Percentiles rank a stretch among this genome's conserved stretches.
These are phyloP conservation scores for Cytospora schulzeri DNA, from an alignment of 2,329 filamentous ascomycete genomes.

Conservation along the genomic window DNA sequence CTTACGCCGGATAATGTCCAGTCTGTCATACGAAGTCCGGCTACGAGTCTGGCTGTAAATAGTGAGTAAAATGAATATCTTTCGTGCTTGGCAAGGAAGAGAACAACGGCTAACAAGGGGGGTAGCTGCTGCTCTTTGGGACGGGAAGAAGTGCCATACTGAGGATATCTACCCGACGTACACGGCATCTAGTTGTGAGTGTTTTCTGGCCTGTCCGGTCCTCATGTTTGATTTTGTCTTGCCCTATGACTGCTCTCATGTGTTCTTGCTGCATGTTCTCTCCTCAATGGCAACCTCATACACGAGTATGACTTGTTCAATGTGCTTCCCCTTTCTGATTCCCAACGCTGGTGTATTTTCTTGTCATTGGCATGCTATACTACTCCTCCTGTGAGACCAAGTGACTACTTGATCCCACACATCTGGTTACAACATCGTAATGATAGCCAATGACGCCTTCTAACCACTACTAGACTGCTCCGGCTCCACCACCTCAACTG, in stretches of 20 bases:
- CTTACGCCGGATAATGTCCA: conserved; percentile 37
- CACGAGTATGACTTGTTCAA: not conserved
- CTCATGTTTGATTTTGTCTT: not conserved
- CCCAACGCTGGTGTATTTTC: too few relatives aligned
- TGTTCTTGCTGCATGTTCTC: not conserved
- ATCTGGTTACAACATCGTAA: not conserved
- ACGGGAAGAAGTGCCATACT: conserved; percentile 32
- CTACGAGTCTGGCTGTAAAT: conserved; percentile 36
- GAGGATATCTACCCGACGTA: conserved; percentile 27
- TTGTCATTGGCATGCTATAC: not conserved
- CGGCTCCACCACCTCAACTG: not conserved
- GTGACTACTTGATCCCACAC: not conserved
- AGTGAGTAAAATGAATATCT: conserved; percentile 31
- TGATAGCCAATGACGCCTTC: not conserved
- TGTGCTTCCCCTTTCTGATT: not conserved
- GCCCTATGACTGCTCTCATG: not conserved
- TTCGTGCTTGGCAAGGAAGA: not conserved
- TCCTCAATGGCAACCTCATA: not conserved
- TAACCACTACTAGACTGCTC: not conserved
- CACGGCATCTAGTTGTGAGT: not conserved
- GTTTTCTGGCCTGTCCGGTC: not conserved
- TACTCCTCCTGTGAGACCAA: not conserved
- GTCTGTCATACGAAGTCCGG: conserved; percentile 37
- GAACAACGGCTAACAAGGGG: conserved; percentile 9
- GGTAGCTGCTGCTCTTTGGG: conserved; percentile 29